Evolutionary conservation across 371 early-diverging fungal genomes (phyloP).

Genomic region (Mortierella sp.): DNA sequence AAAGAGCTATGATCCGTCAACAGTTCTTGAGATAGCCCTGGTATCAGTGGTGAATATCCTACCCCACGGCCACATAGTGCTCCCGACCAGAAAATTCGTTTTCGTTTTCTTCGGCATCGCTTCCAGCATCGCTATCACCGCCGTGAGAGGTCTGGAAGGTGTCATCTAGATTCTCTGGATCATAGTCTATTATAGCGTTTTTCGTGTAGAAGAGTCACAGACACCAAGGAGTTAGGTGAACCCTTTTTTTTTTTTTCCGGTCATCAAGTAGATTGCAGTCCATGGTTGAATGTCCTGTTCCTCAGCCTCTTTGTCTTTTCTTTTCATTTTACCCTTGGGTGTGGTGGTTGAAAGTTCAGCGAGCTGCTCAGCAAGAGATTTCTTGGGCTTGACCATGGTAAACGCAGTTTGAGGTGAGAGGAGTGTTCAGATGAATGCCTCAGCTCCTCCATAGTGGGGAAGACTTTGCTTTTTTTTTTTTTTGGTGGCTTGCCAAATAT

Average conservation of each 20-base stretch:
- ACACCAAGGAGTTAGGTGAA: not conserved
- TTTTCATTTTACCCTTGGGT: conserved; percentile 65
- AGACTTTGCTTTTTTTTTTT: too few relatives aligned
- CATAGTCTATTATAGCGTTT: conserved; percentile 56
- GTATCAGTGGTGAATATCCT: conserved; percentile 10
- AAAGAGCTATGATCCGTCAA: not conserved
- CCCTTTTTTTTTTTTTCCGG: not conserved
- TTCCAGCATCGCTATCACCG: conserved; percentile 59
- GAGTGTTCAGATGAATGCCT: not conserved
- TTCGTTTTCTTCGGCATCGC: conserved; percentile 56
- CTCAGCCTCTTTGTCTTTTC: too few relatives aligned
- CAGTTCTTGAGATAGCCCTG: not conserved
- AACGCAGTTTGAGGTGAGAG: not conserved
- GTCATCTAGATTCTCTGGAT: conserved; percentile 72
- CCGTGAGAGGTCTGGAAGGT: conserved; percentile 56
- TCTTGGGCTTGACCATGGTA: conserved; percentile 52
- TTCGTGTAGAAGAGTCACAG: not conserved
- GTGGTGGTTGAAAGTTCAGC: conserved; percentile 75
- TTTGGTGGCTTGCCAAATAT: too few relatives aligned
- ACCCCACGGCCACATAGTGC: conserved; percentile 78
- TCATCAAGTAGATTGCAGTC: not conserved
- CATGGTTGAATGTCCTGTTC: too few relatives aligned
- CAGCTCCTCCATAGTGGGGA: too few relatives aligned
- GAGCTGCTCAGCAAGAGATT: conserved; percentile 73
- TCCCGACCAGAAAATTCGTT: conserved; percentile 61